Evolutionary conservation across 495 filamentous ascomycete species (phyloP), one percentile per base, ranked within the genome.

Genomic region (Amphirosellinia nigrospora): DNA sequence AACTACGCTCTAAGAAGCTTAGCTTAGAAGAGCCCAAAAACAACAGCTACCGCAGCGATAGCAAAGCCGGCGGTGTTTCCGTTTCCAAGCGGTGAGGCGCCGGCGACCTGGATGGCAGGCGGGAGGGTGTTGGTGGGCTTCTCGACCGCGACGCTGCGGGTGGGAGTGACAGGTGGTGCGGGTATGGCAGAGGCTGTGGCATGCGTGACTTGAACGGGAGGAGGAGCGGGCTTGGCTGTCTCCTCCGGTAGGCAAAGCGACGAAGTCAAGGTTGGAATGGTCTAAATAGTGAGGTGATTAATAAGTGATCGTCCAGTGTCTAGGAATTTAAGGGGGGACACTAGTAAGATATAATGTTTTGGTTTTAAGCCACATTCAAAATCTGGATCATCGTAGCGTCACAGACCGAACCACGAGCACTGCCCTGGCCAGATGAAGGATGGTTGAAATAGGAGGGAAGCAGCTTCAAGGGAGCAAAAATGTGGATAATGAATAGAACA

Each of bases 191-290:
- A 10, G 19, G 50, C 6, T 6, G 39, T 28, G 38, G 39, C 36
- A 41, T 23, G 26, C 11, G 39, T n/a, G 58, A 43, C 28, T 38
- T 63, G 4, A 4, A 52, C 46, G 4, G 66, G 41, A n/a, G 59
- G 45, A 21, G 50, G 60, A 15, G 15, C 10, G 53, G 32, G n/a
- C 55, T 41, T 30, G 38, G 19, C 48, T 3, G 60, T 21, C 16
- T 46, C 16, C 16, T 46, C 59, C 28, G 68, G 45, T 1, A 46
- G 56, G 50, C 50, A 64, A 38, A 70, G 48, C 9, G 68, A 55
- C 26, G 68, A 70, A 26, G 59, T 70, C 34, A 38, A 23, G 7
- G 60, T 64, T 38, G 68, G 59, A 30, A 70, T 6, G 23, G 60
- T 21, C 68, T 70, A 23, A 21, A n/a, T n/a, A n/a, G n/a, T 46